Evolutionary conservation across 31 red algal genomes (phyloP), one percentile per base, ranked within the genome.

Genomic region (Bonnemaisonia californica): DNA sequence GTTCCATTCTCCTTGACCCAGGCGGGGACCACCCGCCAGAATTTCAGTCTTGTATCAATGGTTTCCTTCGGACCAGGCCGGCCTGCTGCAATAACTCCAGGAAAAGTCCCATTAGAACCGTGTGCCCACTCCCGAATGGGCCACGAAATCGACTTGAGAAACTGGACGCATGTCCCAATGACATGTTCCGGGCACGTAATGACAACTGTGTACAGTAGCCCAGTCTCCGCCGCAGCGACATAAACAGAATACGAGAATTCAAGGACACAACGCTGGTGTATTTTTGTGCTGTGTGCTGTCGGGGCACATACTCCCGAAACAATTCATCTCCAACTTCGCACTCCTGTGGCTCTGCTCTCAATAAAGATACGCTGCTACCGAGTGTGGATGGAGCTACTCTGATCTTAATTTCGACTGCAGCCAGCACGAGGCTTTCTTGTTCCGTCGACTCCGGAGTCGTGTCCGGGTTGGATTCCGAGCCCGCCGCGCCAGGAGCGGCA

Each of bases 381-480:
- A 73, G 13, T 39, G 69, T 73, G 11, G 69, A 47, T 0, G 69
- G 21, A n/a, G 69, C 22, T 13, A 73, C 69, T 26, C 47, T 73
- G 26, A 35, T 73, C 38, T 73, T 73, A 35, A 1, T 1, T 48
- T 73, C 69, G 16, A 73, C 38, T 73, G 69, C 13, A 18, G 31
- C 16, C 36, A 73, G 21, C 69, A 39, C 29, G 11, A 73, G 34
- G 21, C 19, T 48, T 39, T 18, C 35, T 18, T 26, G 31, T 0
- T 73, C 31, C 38, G 18, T 21, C 26, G 11, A 47, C 69, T 19
- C 69, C 69, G 19, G 21, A 11, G 13, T 35, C 69, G 22, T 73
- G 31, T 18, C 21, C 34, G 31, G 18, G 31, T 18, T n/a, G 19
- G 22, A 21, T 0, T 13, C 18, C 69, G 26, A 73, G 19, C 41